phyloP scores from a whole-genome alignment of 2,329 filamentous ascomycete genomes.

The Colletotrichum cuscutae region DNA sequence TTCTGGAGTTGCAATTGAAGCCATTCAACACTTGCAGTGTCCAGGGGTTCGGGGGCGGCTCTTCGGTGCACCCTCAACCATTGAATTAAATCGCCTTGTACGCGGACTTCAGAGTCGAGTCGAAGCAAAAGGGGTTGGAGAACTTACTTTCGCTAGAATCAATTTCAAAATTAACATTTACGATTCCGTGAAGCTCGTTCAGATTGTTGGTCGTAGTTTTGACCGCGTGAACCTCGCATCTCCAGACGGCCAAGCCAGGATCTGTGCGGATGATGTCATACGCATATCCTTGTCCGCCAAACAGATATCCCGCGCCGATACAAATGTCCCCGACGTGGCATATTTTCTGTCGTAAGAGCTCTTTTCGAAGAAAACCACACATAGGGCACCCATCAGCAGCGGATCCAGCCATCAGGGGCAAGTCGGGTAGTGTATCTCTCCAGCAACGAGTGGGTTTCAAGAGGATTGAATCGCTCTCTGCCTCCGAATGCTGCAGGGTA shows the following conservation, averaged over 20 bases:
- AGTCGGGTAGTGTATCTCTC: background rate
- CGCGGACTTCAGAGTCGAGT: background rate
- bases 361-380: slow-evolving; percentile 1
- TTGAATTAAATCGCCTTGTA: background rate
- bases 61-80: slow-evolving; percentile 2
- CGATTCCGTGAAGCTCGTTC: accelerated
- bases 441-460: background rate
- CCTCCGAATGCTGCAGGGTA: background rate
- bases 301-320: background rate
- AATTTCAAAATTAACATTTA: background rate
- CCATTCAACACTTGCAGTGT: background rate
- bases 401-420: background rate
- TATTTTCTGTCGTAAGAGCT: background rate
- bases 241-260: background rate
- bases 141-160: background rate
- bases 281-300: background rate
- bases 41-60: background rate
- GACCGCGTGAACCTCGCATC: background rate
- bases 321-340: background rate
- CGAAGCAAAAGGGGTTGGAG: accelerated
- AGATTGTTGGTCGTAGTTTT: background rate
- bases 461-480: background rate
- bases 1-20: background rate
- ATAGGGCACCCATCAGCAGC: background rate
- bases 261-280: background rate